A percentile compares a stretch with the other conserved stretches of the same genome.
These are phyloP conservation scores for Salicornia ramosissima DNA, from an alignment of 148 eudicot species.

Conservation along the genomic window DNA sequence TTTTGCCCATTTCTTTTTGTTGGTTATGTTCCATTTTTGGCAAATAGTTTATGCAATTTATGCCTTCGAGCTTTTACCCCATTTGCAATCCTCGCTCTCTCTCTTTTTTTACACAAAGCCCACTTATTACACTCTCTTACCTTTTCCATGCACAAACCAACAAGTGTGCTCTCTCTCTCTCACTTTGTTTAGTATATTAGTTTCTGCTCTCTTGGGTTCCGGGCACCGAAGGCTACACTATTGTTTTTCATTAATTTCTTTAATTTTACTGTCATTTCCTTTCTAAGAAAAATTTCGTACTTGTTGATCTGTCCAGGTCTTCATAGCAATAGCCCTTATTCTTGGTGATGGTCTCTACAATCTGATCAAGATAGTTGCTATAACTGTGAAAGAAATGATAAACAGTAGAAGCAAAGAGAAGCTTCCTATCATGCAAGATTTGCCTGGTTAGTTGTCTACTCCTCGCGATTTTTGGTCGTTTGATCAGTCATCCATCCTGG, in stretches of 20 bases:
- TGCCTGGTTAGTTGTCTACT: conserved; percentile 31
- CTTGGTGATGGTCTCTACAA: conserved; percentile 78
- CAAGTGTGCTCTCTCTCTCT: too few relatives aligned
- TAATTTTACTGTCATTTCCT: not conserved
- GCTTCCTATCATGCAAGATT: conserved; percentile 49
- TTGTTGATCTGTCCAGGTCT: conserved; percentile 39
- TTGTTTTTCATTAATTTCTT: not conserved
- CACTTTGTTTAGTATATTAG: too few relatives aligned
- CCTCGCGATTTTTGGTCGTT: not conserved
- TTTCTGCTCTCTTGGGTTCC: too few relatives aligned
- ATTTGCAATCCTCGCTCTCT: too few relatives aligned
- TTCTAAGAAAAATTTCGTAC: not conserved
- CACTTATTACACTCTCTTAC: too few relatives aligned
- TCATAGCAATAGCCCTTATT: conserved; percentile 65
- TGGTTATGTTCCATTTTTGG: too few relatives aligned
- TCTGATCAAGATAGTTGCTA: conserved; percentile 54
- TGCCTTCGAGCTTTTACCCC: too few relatives aligned
- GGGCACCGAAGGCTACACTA: too few relatives aligned
- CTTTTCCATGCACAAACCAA: too few relatives aligned
- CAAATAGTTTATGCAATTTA: too few relatives aligned
- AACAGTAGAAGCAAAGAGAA: conserved; percentile 40
- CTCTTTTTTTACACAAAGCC: too few relatives aligned
- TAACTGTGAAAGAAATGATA: conserved; percentile 44
- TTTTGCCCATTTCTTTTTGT: too few relatives aligned
- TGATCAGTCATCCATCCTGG: not conserved